Base-by-base conservation (phyloP, 2,329 filamentous ascomycete species). In the Penicillium sumatraense region DNA sequence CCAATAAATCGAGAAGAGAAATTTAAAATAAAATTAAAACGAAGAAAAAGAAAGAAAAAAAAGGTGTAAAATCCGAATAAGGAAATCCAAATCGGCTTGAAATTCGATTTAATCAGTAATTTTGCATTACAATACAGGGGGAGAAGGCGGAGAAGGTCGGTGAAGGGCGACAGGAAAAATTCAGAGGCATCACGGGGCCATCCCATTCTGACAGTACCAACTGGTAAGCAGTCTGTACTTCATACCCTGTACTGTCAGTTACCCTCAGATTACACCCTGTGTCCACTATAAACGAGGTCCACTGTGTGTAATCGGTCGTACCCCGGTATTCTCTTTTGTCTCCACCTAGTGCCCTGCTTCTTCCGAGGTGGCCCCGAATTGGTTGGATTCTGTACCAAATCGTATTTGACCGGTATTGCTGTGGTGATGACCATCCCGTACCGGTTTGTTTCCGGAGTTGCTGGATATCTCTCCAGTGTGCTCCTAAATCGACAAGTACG, bases 361-460 rank as follows among this genome's bases (percentile, higher is more conserved):
- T 65, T 63, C 66, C 62, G 64, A 65, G 42, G 66, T 65, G 61
- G 54, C 58, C 60, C 62, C 66, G 57, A 42, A 29, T 51, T 48
- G 26, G 42, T 24, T 31, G 42, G 18, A n/a, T 21, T 20, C 31
- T n/a, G 48, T 50, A 40, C 18, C n/a, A n/a, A 40, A 14, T 27
- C 9, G 48, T 41, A 46, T 46, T 14, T 3, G 38, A 13, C 13
- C 27, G 38, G 52, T 49, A 49, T 40, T 35, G 38, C 16, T 23
- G 21, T 24, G 27, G 38, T 36, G 36, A 42, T 31, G 44, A 14
- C 63, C 66, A 64, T 54, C 33, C 11, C 51, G 60, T 70, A 71
- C 68, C 61, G 57, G 63, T 62, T 64, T 66, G 66, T 69, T 70
- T 68, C 61, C 65, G 64, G 51, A 24, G 27, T 24, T 14, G 35